phyloP scores from a whole-genome alignment of 305 asterid genomes.

The Petunia hybrid region DNA sequence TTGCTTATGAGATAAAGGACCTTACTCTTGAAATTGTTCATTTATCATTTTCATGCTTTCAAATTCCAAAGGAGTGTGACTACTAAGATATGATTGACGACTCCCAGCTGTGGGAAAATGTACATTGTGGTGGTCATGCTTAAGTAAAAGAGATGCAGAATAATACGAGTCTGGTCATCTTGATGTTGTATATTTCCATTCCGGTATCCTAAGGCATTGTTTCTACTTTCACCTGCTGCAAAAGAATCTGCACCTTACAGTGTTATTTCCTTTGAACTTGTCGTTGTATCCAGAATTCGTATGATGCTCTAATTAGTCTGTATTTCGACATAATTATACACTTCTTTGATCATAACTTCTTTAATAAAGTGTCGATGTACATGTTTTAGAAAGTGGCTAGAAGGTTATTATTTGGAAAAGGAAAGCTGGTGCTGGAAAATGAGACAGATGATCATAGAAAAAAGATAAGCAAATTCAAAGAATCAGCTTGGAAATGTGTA shows the following conservation, averaged over 20 bases:
- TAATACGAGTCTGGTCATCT: not conserved
- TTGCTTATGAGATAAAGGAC: not conserved
- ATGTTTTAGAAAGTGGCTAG: conserved; percentile 74
- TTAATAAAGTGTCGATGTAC: not conserved
- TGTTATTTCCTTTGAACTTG: too few relatives aligned
- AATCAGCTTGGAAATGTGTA: conserved; percentile 95
- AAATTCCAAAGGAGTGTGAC: not conserved
- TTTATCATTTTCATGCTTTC: not conserved
- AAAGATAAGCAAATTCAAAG: conserved; percentile 87
- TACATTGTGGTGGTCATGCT: not conserved
- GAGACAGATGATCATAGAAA: conserved; percentile 63
- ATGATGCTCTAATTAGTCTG: not conserved
- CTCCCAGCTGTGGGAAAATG: not conserved
- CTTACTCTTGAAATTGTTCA: not conserved
- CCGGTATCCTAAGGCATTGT: too few relatives aligned
- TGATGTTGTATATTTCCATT: too few relatives aligned
- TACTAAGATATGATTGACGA: not conserved
- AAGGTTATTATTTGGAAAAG: conserved; percentile 77
- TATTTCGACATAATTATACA: not conserved
- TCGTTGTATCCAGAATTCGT: not conserved
- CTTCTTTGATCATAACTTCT: not conserved
- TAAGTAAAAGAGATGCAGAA: not conserved
- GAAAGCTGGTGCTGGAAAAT: conserved; percentile 49
- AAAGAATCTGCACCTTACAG: too few relatives aligned
- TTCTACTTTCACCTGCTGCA: not conserved